Conservation (phyloP, 2,329 filamentous ascomycete genomes). For the Mycocentrospora acerina region DNA sequence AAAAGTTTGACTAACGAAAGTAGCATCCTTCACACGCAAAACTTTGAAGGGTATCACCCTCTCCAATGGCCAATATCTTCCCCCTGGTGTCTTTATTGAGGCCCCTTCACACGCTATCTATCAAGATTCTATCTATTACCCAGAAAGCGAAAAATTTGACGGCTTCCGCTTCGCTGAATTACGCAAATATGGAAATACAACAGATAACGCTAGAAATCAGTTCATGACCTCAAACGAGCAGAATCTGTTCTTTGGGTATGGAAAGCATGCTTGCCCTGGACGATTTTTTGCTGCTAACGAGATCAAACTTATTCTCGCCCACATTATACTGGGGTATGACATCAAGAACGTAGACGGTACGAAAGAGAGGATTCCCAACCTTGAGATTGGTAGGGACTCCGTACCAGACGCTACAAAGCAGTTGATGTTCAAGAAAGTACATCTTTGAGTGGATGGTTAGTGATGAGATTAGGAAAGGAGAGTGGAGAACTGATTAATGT, state of each 20-base stretch:
- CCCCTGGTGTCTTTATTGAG: conserved; percentile 30
- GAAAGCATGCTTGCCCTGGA: conserved; percentile 31
- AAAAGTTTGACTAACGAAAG: not conserved
- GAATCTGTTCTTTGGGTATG: conserved; percentile 30
- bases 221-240: conserved; percentile 27
- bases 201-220: conserved; percentile 25
- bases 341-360: conserved; percentile 19
- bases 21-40: conserved; percentile 52
- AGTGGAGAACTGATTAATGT: too few species aligned
- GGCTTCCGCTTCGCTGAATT: conserved; percentile 23
- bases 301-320: conserved; percentile 34
- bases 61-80: conserved; percentile 53
- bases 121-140: conserved; percentile 15
- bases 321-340: conserved; percentile 27
- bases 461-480: too few species aligned
- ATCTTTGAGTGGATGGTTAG: too few species aligned
- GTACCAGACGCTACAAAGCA: too few species aligned
- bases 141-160: conserved; percentile 17
- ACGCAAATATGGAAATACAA: conserved; percentile 6
- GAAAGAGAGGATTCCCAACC: conserved; percentile 16
- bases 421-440: too few species aligned
- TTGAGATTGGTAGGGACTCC: too few species aligned
- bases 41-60: conserved; percentile 53
- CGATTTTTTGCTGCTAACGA: conserved; percentile 35
- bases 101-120: conserved; percentile 17